Conservation (phyloP, 2,329 filamentous ascomycete species). For the Cercospora sojina region DNA sequence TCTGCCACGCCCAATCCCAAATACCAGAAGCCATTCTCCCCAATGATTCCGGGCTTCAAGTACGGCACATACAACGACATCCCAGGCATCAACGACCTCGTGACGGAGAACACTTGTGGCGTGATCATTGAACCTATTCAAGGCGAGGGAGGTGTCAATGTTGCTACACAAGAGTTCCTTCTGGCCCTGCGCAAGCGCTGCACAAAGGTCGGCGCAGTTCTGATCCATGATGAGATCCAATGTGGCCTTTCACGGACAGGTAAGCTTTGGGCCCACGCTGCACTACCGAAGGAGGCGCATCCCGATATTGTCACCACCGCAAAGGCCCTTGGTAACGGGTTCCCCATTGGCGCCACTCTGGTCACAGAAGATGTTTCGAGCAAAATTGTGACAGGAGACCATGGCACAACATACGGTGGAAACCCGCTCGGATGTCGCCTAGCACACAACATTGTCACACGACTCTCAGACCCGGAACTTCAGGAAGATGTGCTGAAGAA, state of each 20-base stretch:
- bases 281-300: slow-evolving; percentile 74
- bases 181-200: slow-evolving; percentile 79
- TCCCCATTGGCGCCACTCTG: slow-evolving; percentile 85
- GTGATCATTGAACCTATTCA: slow-evolving; percentile 97
- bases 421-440: slow-evolving; percentile 84
- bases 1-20: slow-evolving; percentile 98
- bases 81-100: slow-evolving; percentile 65
- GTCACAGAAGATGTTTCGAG: slow-evolving; percentile 66
- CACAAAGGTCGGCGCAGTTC: slow-evolving; percentile 79
- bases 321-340: slow-evolving; percentile 94
- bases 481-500: slow-evolving; percentile 70
- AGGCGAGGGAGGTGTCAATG: slow-evolving; percentile 89
- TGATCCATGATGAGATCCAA: slow-evolving; percentile 97
- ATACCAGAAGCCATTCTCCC: slow-evolving; percentile 91
- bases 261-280: slow-evolving; percentile 81
- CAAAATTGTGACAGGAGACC: slow-evolving; percentile 73
- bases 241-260: slow-evolving; percentile 88
- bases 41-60: slow-evolving; percentile 91
- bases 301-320: slow-evolving; percentile 92
- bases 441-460: slow-evolving; percentile 79
- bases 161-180: slow-evolving; percentile 80
- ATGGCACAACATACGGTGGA: slow-evolving; percentile 91
- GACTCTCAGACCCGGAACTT: slow-evolving; percentile 69
- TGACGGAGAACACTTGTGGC: slow-evolving; percentile 84
- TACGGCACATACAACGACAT: slow-evolving; percentile 86